These are phyloP conservation scores for Lichenothelia convexa DNA, from an alignment of 495 filamentous ascomycete genomes.

Conservation along the genomic window DNA sequence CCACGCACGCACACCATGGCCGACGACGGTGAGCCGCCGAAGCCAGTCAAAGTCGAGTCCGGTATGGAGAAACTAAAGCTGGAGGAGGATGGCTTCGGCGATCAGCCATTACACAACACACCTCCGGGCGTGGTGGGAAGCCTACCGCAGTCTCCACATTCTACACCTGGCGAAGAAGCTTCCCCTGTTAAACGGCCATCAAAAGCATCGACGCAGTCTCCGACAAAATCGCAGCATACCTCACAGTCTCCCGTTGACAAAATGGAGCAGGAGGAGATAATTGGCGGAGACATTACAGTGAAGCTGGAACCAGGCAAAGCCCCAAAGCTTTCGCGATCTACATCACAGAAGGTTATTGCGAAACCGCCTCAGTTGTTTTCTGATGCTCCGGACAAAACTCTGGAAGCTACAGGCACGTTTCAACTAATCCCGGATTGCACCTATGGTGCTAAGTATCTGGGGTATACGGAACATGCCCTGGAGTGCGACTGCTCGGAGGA, in stretches of 20 bases:
- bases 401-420: constrained; percentile 59
- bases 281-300: constrained; percentile 40
- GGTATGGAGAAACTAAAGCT: too few species aligned
- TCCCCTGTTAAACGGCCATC: constrained; percentile 10
- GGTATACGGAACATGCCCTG: constrained; percentile 77
- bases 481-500: constrained; percentile 92
- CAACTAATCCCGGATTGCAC: constrained; percentile 62
- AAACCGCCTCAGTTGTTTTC: constrained; percentile 45
- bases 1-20: too few species aligned
- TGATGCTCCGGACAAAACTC: constrained; percentile 54
- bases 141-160: too few species aligned
- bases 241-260: constrained; percentile 22
- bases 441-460: constrained; percentile 78
- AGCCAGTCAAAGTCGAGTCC: too few species aligned
- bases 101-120: too few species aligned
- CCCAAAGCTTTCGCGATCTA: constrained; percentile 55
- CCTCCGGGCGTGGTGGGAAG: too few species aligned
- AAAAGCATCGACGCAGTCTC: constrained; percentile 23
- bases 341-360: constrained; percentile 47
- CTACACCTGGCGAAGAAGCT: constrained; percentile 8
- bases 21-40: too few species aligned
- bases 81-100: too few species aligned
- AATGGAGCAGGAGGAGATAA: constrained; percentile 25
- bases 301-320: constrained; percentile 50
- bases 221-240: constrained; percentile 20